Evolutionary conservation across 768 basidiomycete species (phyloP), one percentile per base, ranked within the genome.

Genomic region (Tricholoma saponaceum): DNA sequence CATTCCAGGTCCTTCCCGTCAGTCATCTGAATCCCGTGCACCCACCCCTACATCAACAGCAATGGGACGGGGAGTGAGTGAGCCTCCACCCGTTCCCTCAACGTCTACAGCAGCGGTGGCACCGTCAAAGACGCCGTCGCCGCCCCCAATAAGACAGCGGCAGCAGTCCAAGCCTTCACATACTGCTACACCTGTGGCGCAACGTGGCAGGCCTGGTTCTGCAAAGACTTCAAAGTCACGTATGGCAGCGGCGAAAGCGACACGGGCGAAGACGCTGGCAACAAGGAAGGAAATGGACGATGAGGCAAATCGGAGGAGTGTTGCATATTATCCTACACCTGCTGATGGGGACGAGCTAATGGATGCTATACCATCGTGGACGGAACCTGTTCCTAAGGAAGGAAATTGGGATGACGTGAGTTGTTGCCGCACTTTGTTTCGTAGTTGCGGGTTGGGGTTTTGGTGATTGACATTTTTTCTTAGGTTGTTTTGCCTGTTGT

Each of bases 401-500:
- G 88, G 89, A 1, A 92, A 90, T 64, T 94, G 92, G 91, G 91
- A 94, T 65, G 91, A 94, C 67, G 90, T 64, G 54, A 58, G 63
- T 84, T 64, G 66, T 81, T 26, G 41, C 51, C 5, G 52, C 3
- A 13, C 39, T 39, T 1, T 50, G 55, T 64, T 47, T 57, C 9
- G 18, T 43, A 8, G 6, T 43, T 51, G 55, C 5, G 54, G 47
- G 44, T 54, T 33, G 43, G 25, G 41, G 56, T 50, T 61, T 13
- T 51, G 41, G 44, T 56, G 54, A 32, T 59, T 58, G 54, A 37
- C 52, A 56, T 60, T 61, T 44, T 51, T 20, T 44, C 43, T 3
- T 61, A 92, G 90, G 90, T 92, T 37, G 87, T 94, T 1, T 74
- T 93, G 12, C 92, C 92, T 23, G 90, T 88, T 5, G 90, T 94